phyloP scores from a whole-genome alignment of 139 green algal genomes.

The Chlorella sp. region DNA sequence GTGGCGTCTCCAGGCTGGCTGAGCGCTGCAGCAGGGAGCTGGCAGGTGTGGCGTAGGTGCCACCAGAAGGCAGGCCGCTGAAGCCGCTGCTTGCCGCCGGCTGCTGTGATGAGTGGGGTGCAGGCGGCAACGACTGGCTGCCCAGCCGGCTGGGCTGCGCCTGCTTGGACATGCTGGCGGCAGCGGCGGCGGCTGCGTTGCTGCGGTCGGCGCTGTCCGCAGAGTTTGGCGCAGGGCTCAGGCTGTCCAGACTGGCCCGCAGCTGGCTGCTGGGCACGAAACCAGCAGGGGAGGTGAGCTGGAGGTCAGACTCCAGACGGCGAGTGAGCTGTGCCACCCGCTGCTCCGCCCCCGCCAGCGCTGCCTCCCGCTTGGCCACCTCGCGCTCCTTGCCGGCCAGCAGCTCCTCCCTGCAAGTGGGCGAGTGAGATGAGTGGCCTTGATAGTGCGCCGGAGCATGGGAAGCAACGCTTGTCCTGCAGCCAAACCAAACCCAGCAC shows the following conservation, averaged over 20 bases:
- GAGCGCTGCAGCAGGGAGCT: slow-evolving; percentile 22
- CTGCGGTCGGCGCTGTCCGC: neutral
- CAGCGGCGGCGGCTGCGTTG: neutral
- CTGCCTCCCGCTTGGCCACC: slow-evolving; percentile 21
- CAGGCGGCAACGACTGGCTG: neutral
- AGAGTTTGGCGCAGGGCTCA: neutral
- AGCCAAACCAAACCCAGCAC: neutral
- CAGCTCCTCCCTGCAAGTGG: slow-evolving; percentile 27
- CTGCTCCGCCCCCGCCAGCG: slow-evolving; percentile 25
- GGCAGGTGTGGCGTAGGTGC: slow-evolving; percentile 27
- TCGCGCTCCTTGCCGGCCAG: slow-evolving; percentile 23
- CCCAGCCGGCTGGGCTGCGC: neutral
- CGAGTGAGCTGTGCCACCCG: slow-evolving; percentile 29
- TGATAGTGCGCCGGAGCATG: no score
- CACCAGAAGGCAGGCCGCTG: neutral
- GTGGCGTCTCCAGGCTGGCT: slow-evolving; percentile 8
- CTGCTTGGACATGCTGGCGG: neutral
- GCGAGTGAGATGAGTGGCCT: no score
- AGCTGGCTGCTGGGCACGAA: neutral
- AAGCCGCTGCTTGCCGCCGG: neutral
- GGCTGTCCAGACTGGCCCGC: slow-evolving; percentile 1
- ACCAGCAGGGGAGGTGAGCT: neutral
- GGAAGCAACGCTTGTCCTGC: no score
- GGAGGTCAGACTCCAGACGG: slow-evolving; percentile 28
- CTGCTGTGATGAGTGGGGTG: neutral